Evolutionary conservation across 352 stramenopile species (phyloP), one percentile per base, ranked within the genome.

Genomic region (Globisporangium paroecandrum): DNA sequence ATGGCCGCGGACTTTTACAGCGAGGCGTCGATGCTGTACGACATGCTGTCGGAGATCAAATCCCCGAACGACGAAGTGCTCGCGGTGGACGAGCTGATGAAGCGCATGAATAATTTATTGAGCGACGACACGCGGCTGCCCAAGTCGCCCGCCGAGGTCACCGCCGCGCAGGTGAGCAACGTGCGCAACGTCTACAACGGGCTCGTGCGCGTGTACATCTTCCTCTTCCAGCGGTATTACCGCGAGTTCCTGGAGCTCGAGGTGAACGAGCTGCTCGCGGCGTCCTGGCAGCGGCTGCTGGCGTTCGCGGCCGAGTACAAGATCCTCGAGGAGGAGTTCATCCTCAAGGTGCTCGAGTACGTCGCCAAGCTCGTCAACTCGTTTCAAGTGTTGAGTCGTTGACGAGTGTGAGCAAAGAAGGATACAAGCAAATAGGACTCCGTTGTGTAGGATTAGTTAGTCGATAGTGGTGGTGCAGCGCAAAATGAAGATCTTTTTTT

Each of bases 31-130:
- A 86, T 83, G 65, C 74, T 91, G 65, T 86, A 87, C 71, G 76
- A 89, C 67, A 87, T 89, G 79, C 72, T 86, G 34, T 91, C 81
- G 55, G 83, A 89, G 25, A 76, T 89, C 57, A 83, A 85, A 68
- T 71, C 61, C 5, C 72, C 68, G 27, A 87, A 56, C 3, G 71
- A 75, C n/a, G 81, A 89, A 46, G 66, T 68, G 25, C 68, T 61
- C 62, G 79, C 79, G 12, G 80, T 89, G 51, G 79, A 89, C 66
- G 79, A 88, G 61, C 78, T 89, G 49, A 89, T 89, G 74, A 68
- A 66, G 20, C 78, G 82, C 58, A 70, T 85, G 71, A 65, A 73
- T 36, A 64, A 32, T 25, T 46, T 76, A 43, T 54, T 83, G 41
- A 70, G 60, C 46, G 64, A 69, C 60, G 64, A 69, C 32, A 47